phyloP scores from a whole-genome alignment of 345 rosid genomes.

The Eucalyptus regnans region DNA sequence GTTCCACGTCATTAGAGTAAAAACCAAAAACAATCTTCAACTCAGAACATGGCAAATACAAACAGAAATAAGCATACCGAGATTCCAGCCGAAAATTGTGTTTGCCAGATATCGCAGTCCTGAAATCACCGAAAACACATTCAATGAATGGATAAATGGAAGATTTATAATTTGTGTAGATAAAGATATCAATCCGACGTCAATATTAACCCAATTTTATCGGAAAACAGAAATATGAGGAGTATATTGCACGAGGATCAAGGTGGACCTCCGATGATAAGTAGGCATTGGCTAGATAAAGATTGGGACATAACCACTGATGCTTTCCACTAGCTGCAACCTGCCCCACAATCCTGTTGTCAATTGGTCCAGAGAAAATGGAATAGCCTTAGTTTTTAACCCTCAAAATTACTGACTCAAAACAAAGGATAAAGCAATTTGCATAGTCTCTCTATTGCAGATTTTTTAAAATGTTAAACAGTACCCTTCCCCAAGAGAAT shows the following conservation, averaged over 20 bases:
- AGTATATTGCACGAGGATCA: background rate
- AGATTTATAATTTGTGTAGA: background rate
- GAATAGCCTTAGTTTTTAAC: background rate
- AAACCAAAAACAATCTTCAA: background rate
- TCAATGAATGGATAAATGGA: background rate
- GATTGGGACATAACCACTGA: constrained; percentile 64
- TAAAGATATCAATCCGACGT: background rate
- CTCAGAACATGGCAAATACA: background rate
- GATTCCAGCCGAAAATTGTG: constrained; percentile 70
- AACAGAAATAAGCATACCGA: constrained; percentile 29
- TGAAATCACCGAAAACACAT: constrained; percentile 8
- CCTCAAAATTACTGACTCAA: background rate
- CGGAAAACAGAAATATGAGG: background rate
- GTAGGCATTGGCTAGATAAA: constrained; percentile 18
- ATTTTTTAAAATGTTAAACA: background rate
- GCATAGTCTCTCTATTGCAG: background rate
- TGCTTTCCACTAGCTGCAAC: constrained; percentile 73
- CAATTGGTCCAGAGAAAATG: background rate
- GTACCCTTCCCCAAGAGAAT: constrained; percentile 93
- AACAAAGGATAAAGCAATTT: background rate
- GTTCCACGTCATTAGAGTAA: background rate
- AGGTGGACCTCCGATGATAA: constrained; percentile 50
- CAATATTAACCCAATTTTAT: background rate
- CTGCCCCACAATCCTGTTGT: constrained; percentile 70
- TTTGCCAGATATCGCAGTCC: constrained; percentile 75